These are phyloP conservation scores for Globisporangium recalcitrans DNA, from an alignment of 352 stramenopile genomes.

Conservation along the genomic window DNA sequence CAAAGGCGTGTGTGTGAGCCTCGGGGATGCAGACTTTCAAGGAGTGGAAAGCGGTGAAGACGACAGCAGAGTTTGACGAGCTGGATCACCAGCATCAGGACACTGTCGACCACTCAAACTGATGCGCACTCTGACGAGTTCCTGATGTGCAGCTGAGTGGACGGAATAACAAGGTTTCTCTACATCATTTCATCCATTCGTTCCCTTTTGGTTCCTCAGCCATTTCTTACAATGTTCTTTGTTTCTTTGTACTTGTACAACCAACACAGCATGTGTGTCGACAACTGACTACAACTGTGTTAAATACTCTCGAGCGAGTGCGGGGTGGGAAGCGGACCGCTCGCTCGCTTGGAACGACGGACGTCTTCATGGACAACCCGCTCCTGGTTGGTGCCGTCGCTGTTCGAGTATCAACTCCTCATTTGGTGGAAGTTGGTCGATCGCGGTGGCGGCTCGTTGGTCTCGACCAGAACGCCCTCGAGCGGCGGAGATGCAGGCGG, in stretches of 20 bases:
- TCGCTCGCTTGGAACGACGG: background rate
- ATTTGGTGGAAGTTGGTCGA: conserved; percentile 14
- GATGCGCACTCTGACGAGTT: too few relatives aligned
- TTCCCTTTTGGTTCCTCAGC: background rate
- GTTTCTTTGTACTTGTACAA: background rate
- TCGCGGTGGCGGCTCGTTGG: background rate
- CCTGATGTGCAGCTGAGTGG: too few relatives aligned
- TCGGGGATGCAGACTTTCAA: too few relatives aligned
- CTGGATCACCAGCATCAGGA: too few relatives aligned
- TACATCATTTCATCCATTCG: background rate
- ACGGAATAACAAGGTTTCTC: too few relatives aligned
- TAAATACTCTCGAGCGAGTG: background rate
- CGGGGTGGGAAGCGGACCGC: too few relatives aligned
- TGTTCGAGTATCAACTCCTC: background rate
- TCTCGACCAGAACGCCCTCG: conserved; percentile 8
- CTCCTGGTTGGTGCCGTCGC: background rate
- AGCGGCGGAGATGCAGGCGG: conserved; percentile 10
- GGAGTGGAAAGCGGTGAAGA: too few relatives aligned
- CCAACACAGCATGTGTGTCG: background rate
- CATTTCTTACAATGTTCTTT: background rate
- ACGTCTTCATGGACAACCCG: too few relatives aligned
- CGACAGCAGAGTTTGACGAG: background rate
- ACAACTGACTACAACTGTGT: background rate
- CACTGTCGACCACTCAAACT: too few relatives aligned
- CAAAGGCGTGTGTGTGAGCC: too few relatives aligned